A percentile compares a stretch with the other conserved stretches of the same genome.
These are phyloP conservation scores for Neoboletus brunneissimus DNA, from an alignment of 768 basidiomycete species.

Conservation along the genomic window DNA sequence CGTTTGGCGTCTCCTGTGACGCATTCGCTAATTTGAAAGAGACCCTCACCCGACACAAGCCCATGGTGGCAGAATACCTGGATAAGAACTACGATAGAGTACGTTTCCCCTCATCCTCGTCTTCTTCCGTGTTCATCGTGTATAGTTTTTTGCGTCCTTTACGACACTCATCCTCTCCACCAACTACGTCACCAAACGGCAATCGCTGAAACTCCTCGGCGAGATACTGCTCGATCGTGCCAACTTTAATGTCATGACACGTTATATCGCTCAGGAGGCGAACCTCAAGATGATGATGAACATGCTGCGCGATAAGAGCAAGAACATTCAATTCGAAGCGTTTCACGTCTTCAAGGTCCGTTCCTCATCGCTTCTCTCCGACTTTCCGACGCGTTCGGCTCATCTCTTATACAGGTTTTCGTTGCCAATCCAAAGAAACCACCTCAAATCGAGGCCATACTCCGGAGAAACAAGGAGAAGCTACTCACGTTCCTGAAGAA, in stretches of 20 bases:
- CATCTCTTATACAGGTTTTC: conserved; percentile 62
- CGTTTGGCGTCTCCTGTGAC: conserved; percentile 97
- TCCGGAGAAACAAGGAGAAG: conserved; percentile 93
- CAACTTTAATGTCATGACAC: conserved; percentile 98
- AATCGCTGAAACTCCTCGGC: conserved; percentile 95
- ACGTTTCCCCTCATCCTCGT: conserved; percentile 25
- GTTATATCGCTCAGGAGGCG: conserved; percentile 91
- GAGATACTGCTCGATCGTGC: conserved; percentile 97
- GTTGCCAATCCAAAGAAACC: conserved; percentile 99
- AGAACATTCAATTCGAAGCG: conserved; percentile 99
- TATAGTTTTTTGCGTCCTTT: conserved; percentile 93
- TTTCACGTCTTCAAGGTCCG: conserved; percentile 99
- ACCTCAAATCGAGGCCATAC: conserved; percentile 86
- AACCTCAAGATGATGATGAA: conserved; percentile 99
- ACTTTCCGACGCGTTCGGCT: neutral
- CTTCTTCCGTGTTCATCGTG: neutral
- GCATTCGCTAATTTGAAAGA: conserved; percentile 98
- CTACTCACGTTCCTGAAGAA: conserved; percentile 82
- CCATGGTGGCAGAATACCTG: conserved; percentile 96
- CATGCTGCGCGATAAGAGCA: conserved; percentile 94
- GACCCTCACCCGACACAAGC: conserved; percentile 93
- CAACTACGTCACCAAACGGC: conserved; percentile 99
- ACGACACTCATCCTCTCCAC: conserved; percentile 87
- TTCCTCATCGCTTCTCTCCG: neutral
- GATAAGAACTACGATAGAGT: conserved; percentile 97